Percentiles rank a stretch among this genome's conserved stretches.
Evolutionary conservation across 2,329 filamentous ascomycete genomes (phyloP).

Genomic region (Fusarium torulosum): DNA sequence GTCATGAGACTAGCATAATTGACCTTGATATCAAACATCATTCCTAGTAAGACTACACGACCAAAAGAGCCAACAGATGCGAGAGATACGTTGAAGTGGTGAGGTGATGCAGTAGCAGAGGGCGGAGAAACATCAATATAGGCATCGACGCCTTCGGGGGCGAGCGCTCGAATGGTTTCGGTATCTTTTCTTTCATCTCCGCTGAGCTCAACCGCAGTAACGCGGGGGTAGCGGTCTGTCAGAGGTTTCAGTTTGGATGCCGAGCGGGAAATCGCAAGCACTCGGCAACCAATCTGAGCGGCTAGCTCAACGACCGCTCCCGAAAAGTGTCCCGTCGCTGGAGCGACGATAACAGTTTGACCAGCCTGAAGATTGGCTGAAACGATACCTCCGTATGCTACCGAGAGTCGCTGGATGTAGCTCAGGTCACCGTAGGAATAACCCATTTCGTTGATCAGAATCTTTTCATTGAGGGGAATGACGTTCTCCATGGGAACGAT

Average conservation of each 20-base stretch:
- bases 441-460: conserved; percentile 18
- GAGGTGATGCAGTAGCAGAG: conserved; percentile 8
- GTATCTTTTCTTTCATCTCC: conserved; percentile 25
- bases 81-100: conserved; percentile 21
- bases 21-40: conserved; percentile 30
- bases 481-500: conserved; percentile 19
- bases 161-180: not conserved
- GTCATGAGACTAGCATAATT: conserved; percentile 24
- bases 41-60: conserved; percentile 12
- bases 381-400: conserved; percentile 31
- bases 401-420: conserved; percentile 33
- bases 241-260: conserved; percentile 21
- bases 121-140: conserved; percentile 39
- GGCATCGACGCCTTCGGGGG: conserved; percentile 20
- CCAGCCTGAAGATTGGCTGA: conserved; percentile 16
- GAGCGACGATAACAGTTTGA: conserved; percentile 31
- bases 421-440: conserved; percentile 33
- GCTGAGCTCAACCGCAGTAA: conserved; percentile 20
- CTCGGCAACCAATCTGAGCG: conserved; percentile 35
- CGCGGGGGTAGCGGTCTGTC: not conserved
- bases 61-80: not conserved
- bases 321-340: conserved; percentile 38
- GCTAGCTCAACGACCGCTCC: conserved; percentile 31
- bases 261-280: conserved; percentile 34
- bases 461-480: conserved; percentile 18